phyloP scores from a whole-genome alignment of 2,329 filamentous ascomycete species.

The Scedosporium aurantiacum region DNA sequence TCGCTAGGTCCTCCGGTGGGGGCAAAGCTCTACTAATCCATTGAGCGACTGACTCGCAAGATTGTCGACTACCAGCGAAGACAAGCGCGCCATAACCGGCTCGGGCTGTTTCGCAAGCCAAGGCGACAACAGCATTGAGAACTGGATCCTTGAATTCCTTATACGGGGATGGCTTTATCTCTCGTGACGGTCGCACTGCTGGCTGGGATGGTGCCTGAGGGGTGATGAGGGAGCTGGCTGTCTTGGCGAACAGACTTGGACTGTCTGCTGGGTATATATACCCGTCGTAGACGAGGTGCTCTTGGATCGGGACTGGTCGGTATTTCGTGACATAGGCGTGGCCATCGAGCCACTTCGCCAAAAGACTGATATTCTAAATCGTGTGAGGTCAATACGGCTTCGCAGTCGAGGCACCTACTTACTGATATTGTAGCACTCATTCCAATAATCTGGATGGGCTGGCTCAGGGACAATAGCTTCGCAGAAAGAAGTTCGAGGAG shows the following conservation, averaged over 20 bases:
- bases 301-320: slow-evolving; percentile 63
- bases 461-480: slow-evolving; percentile 58
- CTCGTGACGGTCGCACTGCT: slow-evolving; percentile 29
- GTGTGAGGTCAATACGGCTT: not conserved
- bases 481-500: slow-evolving; percentile 64
- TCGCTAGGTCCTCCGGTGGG: slow-evolving; percentile 30
- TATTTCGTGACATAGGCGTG: slow-evolving; percentile 65
- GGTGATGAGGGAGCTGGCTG: slow-evolving; percentile 34
- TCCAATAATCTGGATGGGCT: slow-evolving; percentile 59
- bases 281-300: slow-evolving; percentile 62
- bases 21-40: slow-evolving; percentile 59
- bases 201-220: not conserved
- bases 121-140: slow-evolving; percentile 58
- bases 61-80: slow-evolving; percentile 59
- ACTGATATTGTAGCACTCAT: slow-evolving; percentile 74
- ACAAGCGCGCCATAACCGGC: slow-evolving; percentile 61
- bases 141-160: slow-evolving; percentile 55
- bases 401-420: slow-evolving; percentile 16
- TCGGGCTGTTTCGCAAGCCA: slow-evolving; percentile 58
- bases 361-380: slow-evolving; percentile 53
- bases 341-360: slow-evolving; percentile 60
- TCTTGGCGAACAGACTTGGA: slow-evolving; percentile 27
- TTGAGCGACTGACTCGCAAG: slow-evolving; percentile 57
- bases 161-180: slow-evolving; percentile 43
- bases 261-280: slow-evolving; percentile 50